Evolutionary conservation across 768 basidiomycete species (phyloP).

Genomic region (Lactifluus echinatus): DNA sequence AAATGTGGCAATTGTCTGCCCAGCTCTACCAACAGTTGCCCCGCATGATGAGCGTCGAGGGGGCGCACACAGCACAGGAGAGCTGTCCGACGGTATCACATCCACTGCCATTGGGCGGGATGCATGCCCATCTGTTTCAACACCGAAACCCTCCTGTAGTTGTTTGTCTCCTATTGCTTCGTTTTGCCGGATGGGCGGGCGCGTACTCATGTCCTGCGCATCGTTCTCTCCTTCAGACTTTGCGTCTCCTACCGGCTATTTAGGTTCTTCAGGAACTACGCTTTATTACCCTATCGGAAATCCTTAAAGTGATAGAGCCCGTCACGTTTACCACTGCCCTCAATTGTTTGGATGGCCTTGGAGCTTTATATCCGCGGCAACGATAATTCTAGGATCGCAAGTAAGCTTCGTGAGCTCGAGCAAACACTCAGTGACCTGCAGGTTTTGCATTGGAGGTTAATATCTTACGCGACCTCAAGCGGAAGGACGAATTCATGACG

Average conservation of each 20-base stretch:
- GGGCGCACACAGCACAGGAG: too few species aligned
- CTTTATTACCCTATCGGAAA: slow-evolving; percentile 10
- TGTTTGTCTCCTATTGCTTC: too few species aligned
- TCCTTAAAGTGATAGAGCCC: not conserved
- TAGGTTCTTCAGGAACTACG: not conserved
- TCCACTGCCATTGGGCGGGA: too few species aligned
- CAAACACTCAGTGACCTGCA: slow-evolving; percentile 11
- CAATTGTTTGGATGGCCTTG: not conserved
- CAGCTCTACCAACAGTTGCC: too few species aligned
- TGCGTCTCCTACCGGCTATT: slow-evolving; percentile 2
- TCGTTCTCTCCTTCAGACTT: slow-evolving; percentile 5
- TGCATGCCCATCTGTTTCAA: too few species aligned
- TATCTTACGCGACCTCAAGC: not conserved
- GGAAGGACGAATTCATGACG: not conserved
- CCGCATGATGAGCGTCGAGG: too few species aligned
- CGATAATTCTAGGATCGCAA: not conserved
- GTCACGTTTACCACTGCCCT: not conserved
- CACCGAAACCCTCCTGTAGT: too few species aligned
- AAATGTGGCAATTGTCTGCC: too few species aligned
- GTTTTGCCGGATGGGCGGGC: not conserved
- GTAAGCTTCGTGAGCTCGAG: not conserved
- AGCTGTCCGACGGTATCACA: too few species aligned
- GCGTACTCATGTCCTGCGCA: slow-evolving; percentile 8
- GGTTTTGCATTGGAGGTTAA: not conserved
- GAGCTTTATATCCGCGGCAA: not conserved